A percentile compares a stretch with the other conserved stretches of the same genome.
Evolutionary conservation across 352 stramenopile genomes (phyloP).

Genomic region (Halophytophthora polymorphica): DNA sequence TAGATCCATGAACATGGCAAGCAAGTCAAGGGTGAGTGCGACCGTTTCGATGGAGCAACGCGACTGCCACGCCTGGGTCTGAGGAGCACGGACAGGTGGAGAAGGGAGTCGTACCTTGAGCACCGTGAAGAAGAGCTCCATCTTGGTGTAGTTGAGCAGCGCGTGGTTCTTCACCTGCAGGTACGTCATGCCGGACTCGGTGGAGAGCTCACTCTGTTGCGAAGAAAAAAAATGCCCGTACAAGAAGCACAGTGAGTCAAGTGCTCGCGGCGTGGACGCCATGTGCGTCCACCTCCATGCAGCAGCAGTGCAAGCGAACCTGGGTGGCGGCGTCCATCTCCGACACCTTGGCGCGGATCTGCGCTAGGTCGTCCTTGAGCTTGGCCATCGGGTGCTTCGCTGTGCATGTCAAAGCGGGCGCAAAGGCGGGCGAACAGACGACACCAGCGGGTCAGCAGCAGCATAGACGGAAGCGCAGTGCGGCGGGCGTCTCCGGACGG

Average conservation of each 20-base stretch:
- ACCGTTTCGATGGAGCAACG: too few relatives aligned
- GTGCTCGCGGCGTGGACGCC: not conserved
- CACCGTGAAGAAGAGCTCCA: conserved; percentile 83
- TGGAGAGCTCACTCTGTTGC: conserved; percentile 52
- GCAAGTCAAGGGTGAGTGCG: too few relatives aligned
- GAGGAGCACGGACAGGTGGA: not conserved
- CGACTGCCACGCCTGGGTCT: too few relatives aligned
- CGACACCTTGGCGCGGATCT: conserved; percentile 56
- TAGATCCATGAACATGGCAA: not conserved
- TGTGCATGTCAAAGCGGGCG: conserved; percentile 18
- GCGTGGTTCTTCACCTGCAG: conserved; percentile 88
- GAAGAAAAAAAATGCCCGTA: conserved; percentile 3
- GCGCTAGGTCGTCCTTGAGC: conserved; percentile 49
- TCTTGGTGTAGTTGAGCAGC: conserved; percentile 83
- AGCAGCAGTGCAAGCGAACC: conserved; percentile 29
- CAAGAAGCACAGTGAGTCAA: not conserved
- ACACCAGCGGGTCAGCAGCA: conserved; percentile 3
- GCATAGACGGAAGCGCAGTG: conserved; percentile 1
- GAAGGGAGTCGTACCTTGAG: conserved; percentile 49
- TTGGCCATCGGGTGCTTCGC: conserved; percentile 44
- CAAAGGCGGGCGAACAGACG: conserved; percentile 5
- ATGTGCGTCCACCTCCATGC: not conserved
- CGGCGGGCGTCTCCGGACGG: conserved; percentile 1
- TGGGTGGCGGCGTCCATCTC: conserved; percentile 40
- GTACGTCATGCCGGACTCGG: conserved; percentile 67